These are phyloP conservation scores for Nyssa sinensis DNA, from an alignment of 148 eudicot species.

Conservation along the genomic window DNA sequence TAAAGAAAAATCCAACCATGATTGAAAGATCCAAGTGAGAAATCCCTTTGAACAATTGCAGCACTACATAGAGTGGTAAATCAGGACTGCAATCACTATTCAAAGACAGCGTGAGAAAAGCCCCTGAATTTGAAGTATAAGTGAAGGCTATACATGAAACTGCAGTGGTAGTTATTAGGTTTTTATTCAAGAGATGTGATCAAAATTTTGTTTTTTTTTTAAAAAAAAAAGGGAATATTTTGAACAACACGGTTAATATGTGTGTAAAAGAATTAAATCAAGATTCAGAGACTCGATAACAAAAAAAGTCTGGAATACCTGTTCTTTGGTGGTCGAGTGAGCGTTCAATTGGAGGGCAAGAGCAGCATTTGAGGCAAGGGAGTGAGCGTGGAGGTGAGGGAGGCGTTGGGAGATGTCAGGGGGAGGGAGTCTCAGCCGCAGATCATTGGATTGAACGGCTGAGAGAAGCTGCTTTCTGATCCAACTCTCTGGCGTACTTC, in stretches of 20 bases:
- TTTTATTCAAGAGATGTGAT: too few relatives aligned
- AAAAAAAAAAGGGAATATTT: too few relatives aligned
- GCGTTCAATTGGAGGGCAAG: constrained; percentile 82
- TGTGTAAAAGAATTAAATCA: background rate
- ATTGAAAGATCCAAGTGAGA: too few relatives aligned
- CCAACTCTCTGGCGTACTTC: constrained; percentile 44
- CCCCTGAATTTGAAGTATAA: background rate
- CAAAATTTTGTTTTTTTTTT: too few relatives aligned
- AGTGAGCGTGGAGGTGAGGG: constrained; percentile 91
- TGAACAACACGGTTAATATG: too few relatives aligned
- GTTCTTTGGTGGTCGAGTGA: constrained; percentile 79
- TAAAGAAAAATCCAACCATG: too few relatives aligned
- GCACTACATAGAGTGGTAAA: too few relatives aligned
- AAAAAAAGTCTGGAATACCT: constrained; percentile 34
- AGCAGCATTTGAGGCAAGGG: constrained; percentile 87
- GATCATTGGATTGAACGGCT: constrained; percentile 82
- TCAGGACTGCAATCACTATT: too few relatives aligned
- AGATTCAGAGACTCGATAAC: background rate
- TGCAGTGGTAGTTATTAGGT: background rate
- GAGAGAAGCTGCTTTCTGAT: constrained; percentile 48
- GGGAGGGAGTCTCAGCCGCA: constrained; percentile 79
- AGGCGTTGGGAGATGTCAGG: constrained; percentile 82
- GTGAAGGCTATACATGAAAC: background rate
- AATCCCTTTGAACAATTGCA: too few relatives aligned
- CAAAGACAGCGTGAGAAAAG: background rate